Base-by-base conservation (phyloP, 768 basidiomycete genomes). In the Leccinum sublutescens region DNA sequence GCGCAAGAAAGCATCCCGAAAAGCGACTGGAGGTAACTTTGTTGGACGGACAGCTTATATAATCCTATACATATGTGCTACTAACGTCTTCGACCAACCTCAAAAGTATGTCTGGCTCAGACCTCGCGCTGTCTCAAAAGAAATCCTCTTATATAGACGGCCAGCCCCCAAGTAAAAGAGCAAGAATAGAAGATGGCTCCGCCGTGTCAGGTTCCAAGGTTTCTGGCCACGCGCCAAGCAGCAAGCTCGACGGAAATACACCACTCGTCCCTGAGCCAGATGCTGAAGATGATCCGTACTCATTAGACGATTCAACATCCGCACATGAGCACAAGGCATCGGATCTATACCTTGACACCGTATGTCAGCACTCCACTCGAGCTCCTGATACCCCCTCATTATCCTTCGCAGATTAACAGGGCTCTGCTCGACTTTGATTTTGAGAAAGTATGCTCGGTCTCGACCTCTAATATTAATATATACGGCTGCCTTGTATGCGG, bases 401-500 rank as follows among this genome's bases (percentile, higher is more conserved):
- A 60, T 56, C 58, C 40, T 55, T 62, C 64, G 58, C 70, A 98
- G 95, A 91, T 98, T 63, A 94, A 97, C 73, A 84, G 97, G 61
- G 85, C 83, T 50, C 80, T 86, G 49, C 85, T 99, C 58, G 97
- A 99, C 75, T 99, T 99, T 76, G 97, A 99, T 77, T 99, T 99
- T 67, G 97, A 99, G 78, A 95, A 96, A 80, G 85, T 98, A 27
- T 99, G 97, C 80, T 98, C 96, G 9, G 93, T 98, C 54, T 97
- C 93, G 36, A 81, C 93, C 56, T 91, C 92, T 45, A 96, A 98
- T 75, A 95, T 97, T 81, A 97, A 99, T 75, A 91, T 90, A 62
- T 99, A 99, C 70, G 94, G 93, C 34, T 99, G 97, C 71, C 85
- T 99, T 55, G 95, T 98, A 15, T 95, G 93, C 71, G 97, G 97